Evolutionary conservation across 305 asterid genomes (phyloP).

Genomic region (Fraxinus baroniana): DNA sequence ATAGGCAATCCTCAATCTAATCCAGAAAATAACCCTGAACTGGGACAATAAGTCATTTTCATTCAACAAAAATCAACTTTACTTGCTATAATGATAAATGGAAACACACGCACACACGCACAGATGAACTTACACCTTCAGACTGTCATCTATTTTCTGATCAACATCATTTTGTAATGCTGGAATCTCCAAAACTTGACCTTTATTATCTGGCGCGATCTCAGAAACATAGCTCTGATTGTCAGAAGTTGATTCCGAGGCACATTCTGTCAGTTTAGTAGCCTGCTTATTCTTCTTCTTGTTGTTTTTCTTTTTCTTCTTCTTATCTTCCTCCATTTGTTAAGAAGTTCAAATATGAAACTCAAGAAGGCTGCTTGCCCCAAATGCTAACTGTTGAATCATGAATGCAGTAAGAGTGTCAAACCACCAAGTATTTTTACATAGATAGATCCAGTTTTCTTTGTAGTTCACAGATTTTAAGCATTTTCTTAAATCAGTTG

Average conservation of each 20-base stretch:
- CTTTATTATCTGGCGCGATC: slow-evolving; percentile 21
- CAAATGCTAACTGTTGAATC: slow-evolving; percentile 6
- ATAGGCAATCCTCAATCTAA: background rate
- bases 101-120: background rate
- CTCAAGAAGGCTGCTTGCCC: slow-evolving; percentile 2
- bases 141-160: slow-evolving; percentile 26
- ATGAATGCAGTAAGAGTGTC: background rate
- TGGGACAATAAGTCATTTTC: background rate
- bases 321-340: slow-evolving; percentile 42
- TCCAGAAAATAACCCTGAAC: background rate
- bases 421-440: background rate
- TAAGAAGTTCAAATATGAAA: slow-evolving; percentile 16
- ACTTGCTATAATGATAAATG: background rate
- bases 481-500: background rate
- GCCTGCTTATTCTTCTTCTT: slow-evolving; percentile 44
- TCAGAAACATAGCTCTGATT: slow-evolving; percentile 27
- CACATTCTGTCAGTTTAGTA: slow-evolving; percentile 33
- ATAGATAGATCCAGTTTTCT: background rate
- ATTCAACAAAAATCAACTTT: background rate
- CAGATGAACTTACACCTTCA: slow-evolving; percentile 33
- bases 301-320: slow-evolving; percentile 36
- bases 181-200: slow-evolving; percentile 22
- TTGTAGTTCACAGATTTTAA: background rate
- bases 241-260: slow-evolving; percentile 33
- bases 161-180: slow-evolving; percentile 28